These are phyloP conservation scores for Reutealis trisperma DNA, from an alignment of 345 rosid genomes.

Conservation along the genomic window DNA sequence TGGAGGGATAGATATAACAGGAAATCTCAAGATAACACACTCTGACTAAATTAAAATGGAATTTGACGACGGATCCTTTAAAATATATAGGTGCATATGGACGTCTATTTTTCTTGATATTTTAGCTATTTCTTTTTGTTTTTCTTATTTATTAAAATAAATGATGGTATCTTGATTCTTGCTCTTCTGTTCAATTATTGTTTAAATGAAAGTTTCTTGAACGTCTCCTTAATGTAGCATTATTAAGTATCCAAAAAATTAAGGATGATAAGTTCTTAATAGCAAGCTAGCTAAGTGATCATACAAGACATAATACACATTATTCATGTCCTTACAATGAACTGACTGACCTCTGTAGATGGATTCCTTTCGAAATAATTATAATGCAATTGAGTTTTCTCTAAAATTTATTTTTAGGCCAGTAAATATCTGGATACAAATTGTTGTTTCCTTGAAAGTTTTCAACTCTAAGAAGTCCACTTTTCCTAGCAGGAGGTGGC, in stretches of 20 bases:
- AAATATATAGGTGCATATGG: neutral
- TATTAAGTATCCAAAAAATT: neutral
- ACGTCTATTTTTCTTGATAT: neutral
- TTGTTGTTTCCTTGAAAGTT: constrained; percentile 49
- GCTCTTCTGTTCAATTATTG: neutral
- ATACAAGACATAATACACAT: neutral
- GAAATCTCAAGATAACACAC: neutral
- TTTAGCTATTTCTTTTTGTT: neutral
- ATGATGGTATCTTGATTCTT: neutral
- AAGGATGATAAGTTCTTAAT: neutral
- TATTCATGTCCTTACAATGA: constrained; percentile 10
- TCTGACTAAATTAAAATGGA: neutral
- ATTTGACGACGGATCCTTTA: neutral
- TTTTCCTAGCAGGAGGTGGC: constrained; percentile 54
- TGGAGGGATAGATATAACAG: no score
- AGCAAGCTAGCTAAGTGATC: neutral
- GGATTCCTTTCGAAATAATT: constrained; percentile 6
- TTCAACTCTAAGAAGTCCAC: constrained; percentile 74
- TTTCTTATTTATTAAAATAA: neutral
- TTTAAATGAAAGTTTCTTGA: neutral
- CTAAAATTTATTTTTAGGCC: neutral
- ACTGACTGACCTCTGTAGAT: neutral
- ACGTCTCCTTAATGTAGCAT: neutral
- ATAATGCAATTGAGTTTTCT: neutral
- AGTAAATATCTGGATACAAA: neutral